Percentiles rank a stretch among this genome's conserved stretches.
These are phyloP conservation scores for Basidioascus undulatus DNA, from an alignment of 768 basidiomycete species.

Conservation along the genomic window DNA sequence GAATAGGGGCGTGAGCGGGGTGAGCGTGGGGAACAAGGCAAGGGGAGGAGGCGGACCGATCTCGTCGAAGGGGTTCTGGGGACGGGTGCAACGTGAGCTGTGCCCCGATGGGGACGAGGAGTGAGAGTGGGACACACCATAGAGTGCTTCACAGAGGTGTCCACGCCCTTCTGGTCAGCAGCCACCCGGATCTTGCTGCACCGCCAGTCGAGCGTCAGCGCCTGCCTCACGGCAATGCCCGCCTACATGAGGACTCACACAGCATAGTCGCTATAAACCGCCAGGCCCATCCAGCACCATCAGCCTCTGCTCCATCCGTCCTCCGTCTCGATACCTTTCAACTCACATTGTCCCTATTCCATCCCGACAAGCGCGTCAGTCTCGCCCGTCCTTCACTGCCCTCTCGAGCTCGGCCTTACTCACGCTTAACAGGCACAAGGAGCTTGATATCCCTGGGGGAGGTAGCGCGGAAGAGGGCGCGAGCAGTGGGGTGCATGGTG, in stretches of 20 bases:
- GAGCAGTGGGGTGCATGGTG: too few species aligned
- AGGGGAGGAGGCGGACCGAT: slow-evolving; percentile 38
- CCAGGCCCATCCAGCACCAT: neutral
- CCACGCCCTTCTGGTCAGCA: slow-evolving; percentile 78
- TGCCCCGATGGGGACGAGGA: neutral
- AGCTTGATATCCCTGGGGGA: slow-evolving; percentile 59
- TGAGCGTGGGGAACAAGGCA: neutral
- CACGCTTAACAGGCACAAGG: slow-evolving; percentile 82
- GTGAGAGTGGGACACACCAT: slow-evolving; percentile 37
- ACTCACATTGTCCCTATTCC: slow-evolving; percentile 5
- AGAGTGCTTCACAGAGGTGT: slow-evolving; percentile 93
- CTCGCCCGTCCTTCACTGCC: neutral
- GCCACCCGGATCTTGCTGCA: slow-evolving; percentile 78
- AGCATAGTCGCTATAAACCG: slow-evolving; percentile 57
- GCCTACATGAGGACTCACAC: slow-evolving; percentile 22
- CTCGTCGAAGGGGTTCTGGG: slow-evolving; percentile 92
- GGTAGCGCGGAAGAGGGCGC: neutral
- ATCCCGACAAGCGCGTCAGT: neutral
- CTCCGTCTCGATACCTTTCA: neutral
- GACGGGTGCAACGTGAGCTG: neutral
- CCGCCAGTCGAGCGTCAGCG: neutral
- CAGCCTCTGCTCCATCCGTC: neutral
- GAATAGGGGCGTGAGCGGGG: neutral
- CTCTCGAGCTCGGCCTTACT: neutral
- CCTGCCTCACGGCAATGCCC: neutral